Conservation (phyloP, 1,284 basidiomycete genomes). For the Tilletia caries region DNA sequence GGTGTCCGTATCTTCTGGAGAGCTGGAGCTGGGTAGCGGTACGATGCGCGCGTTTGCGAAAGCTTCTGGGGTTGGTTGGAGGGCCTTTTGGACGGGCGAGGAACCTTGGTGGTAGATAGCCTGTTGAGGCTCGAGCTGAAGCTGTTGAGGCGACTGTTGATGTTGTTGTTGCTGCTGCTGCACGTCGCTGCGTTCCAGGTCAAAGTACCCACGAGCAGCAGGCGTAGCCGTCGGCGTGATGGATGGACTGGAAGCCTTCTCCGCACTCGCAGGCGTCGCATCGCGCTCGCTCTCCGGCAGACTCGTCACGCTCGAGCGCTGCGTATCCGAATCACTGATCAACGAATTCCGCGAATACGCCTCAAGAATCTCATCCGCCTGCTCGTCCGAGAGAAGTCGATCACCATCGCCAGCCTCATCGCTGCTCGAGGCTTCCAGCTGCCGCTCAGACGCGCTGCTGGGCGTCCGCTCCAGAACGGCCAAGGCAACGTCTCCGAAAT, state of each 20-base stretch:
- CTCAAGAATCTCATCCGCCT: conserved; percentile 41
- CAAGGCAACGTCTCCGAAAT: conserved; percentile 2
- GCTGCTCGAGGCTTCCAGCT: conserved; percentile 25
- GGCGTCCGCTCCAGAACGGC: conserved; percentile 30
- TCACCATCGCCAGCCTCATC: conserved; percentile 22
- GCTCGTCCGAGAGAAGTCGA: conserved; percentile 32
- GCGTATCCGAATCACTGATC: conserved; percentile 34
- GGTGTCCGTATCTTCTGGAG: background rate
- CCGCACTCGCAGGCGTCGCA: background rate
- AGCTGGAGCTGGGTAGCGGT: background rate
- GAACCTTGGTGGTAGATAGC: background rate
- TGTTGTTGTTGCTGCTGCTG: background rate
- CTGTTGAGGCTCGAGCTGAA: background rate
- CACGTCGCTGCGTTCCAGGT: background rate
- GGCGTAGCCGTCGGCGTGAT: background rate
- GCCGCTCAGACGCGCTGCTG: conserved; percentile 28
- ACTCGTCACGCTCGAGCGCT: conserved; percentile 39
- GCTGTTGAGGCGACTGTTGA: background rate
- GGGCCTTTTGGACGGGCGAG: background rate
- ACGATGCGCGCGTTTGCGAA: conserved; percentile 12
- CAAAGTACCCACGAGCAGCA: background rate
- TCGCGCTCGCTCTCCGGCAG: conserved; percentile 24
- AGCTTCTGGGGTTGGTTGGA: conserved; percentile 1
- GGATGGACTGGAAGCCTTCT: background rate
- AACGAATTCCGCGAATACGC: conserved; percentile 42